Percentiles rank a stretch among this genome's conserved stretches.
phyloP scores from a whole-genome alignment of 2,329 filamentous ascomycete genomes.

The Penicillium sp. region DNA sequence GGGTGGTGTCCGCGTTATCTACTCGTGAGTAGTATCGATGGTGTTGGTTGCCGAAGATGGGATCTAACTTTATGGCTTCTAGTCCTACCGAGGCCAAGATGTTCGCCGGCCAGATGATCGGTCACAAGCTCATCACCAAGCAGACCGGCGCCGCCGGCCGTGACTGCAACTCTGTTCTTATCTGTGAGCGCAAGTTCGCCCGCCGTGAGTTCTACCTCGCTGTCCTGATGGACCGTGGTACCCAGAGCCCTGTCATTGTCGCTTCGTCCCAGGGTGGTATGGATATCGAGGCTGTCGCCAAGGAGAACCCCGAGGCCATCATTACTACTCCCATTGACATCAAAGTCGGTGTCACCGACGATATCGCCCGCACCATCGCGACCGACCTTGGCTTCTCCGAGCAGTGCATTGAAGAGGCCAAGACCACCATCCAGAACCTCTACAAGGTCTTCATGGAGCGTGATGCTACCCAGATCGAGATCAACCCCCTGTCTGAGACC shows the following conservation, averaged over 20 bases:
- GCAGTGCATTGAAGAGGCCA: slow-evolving; percentile 94
- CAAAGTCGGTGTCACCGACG: slow-evolving; percentile 90
- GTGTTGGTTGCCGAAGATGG: not conserved
- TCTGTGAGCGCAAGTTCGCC: slow-evolving; percentile 99
- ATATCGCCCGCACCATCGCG: slow-evolving; percentile 86
- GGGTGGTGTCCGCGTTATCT: slow-evolving; percentile 97
- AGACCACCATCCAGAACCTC: slow-evolving; percentile 95
- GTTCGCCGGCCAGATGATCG: slow-evolving; percentile 99
- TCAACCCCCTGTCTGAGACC: slow-evolving; percentile 98
- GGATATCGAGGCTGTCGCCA: slow-evolving; percentile 98
- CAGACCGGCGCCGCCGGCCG: slow-evolving; percentile 92
- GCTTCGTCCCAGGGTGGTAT: slow-evolving; percentile 98
- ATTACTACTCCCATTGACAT: slow-evolving; percentile 92
- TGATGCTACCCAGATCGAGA: slow-evolving; percentile 98
- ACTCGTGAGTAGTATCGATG: slow-evolving; percentile 62
- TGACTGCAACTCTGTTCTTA: slow-evolving; percentile 96
- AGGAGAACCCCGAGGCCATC: slow-evolving; percentile 96
- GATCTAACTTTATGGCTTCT: not conserved
- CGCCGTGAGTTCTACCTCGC: slow-evolving; percentile 98
- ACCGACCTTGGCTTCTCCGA: slow-evolving; percentile 94
- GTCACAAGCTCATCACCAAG: slow-evolving; percentile 99
- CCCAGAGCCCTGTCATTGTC: slow-evolving; percentile 91
- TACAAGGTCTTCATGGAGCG: slow-evolving; percentile 99
- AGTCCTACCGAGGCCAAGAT: slow-evolving; percentile 88
- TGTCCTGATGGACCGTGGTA: slow-evolving; percentile 93